phyloP scores from a whole-genome alignment of 192 early-diverging fungal genomes.

The Dissophora ornata region DNA sequence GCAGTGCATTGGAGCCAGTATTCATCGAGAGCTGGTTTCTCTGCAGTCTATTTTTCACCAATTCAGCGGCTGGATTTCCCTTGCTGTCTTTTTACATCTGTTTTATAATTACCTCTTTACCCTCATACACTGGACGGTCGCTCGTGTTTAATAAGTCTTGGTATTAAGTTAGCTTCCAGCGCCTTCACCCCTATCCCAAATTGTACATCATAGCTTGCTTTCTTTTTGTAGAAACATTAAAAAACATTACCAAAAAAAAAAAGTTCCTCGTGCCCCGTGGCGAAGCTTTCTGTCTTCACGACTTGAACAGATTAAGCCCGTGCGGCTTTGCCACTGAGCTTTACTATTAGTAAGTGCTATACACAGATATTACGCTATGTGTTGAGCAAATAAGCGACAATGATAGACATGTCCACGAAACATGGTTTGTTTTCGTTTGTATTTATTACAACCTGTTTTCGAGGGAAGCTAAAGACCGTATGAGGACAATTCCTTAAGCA shows the following conservation, averaged over 20 bases:
- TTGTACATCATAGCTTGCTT: constrained; percentile 56
- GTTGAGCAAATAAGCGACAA: no score
- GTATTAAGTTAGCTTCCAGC: constrained; percentile 8
- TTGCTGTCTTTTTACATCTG: constrained; percentile 8
- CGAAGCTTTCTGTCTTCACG: no score
- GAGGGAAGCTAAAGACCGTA: background rate
- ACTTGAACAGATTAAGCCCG: no score
- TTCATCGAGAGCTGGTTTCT: no score
- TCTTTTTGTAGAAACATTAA: constrained; percentile 56
- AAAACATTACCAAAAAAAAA: constrained; percentile 21
- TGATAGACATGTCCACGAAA: no score
- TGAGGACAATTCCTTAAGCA: constrained; percentile 55
- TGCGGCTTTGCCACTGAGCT: no score
- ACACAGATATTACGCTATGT: no score
- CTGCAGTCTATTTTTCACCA: no score
- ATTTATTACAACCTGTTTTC: constrained; percentile 34
- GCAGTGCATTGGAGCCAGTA: no score
- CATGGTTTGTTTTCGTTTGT: background rate
- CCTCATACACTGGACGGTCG: constrained; percentile 21
- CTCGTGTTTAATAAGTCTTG: constrained; percentile 22
- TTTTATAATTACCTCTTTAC: constrained; percentile 42
- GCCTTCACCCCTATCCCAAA: constrained; percentile 23
- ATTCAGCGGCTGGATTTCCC: background rate
- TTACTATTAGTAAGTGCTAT: no score
- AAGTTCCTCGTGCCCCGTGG: no score